phyloP scores from a whole-genome alignment of 768 basidiomycete species.

The Mycena belliarum region DNA sequence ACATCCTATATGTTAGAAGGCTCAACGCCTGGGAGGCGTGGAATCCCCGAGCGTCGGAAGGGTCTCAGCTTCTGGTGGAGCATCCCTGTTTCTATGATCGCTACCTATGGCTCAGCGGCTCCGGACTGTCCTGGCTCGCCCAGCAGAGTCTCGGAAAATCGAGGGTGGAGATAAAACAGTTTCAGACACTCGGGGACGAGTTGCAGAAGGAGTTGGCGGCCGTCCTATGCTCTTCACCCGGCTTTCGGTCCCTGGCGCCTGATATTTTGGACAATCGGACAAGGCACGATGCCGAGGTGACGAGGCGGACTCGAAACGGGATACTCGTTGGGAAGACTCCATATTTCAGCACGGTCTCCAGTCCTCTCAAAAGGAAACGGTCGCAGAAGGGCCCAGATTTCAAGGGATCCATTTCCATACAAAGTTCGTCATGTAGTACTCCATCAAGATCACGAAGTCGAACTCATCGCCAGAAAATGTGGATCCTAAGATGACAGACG shows the following conservation, averaged over 20 bases:
- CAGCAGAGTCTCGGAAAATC: background rate
- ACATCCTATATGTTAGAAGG: background rate
- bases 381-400: background rate
- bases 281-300: background rate
- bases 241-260: background rate
- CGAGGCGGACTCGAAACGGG: background rate
- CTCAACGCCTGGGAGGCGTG: background rate
- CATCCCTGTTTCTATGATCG: background rate
- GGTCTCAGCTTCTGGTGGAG: background rate
- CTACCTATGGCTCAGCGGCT: background rate
- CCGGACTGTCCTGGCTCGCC: background rate
- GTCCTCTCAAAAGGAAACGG: background rate
- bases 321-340: background rate
- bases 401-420: background rate
- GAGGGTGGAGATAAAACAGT: background rate
- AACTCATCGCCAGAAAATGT: no score
- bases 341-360: background rate
- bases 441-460: background rate
- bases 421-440: no score
- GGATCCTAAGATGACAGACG: no score
- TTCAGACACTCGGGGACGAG: background rate
- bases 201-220: background rate
- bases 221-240: background rate
- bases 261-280: background rate
- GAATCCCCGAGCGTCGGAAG: background rate